A percentile compares a stretch with the other conserved stretches of the same genome.
These are phyloP conservation scores for Arachnopeziza araneosa DNA, from an alignment of 2,329 filamentous ascomycete genomes.

Conservation along the genomic window DNA sequence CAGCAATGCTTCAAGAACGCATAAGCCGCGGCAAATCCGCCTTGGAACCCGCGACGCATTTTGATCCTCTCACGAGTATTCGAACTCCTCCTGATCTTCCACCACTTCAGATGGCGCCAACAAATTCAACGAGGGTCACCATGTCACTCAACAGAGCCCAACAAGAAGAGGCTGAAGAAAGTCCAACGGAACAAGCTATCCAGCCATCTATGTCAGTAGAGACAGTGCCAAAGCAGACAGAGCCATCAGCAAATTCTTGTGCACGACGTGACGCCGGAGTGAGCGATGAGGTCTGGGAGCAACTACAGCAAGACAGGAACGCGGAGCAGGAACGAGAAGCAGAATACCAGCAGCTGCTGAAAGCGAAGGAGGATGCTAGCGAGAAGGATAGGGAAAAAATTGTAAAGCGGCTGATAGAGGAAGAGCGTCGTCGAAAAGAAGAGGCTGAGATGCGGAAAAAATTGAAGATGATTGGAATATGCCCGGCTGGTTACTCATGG, in stretches of 20 bases:
- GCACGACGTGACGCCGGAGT: constrained; percentile 49
- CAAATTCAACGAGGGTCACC: not conserved
- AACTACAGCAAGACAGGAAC: constrained; percentile 47
- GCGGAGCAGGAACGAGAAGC: constrained; percentile 19
- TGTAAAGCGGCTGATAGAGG: constrained; percentile 34
- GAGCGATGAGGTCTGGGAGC: constrained; percentile 54
- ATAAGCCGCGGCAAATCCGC: not conserved
- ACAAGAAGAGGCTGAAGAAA: constrained; percentile 9
- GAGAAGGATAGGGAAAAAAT: constrained; percentile 26
- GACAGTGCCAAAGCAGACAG: not conserved
- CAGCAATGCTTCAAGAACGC: constrained; percentile 21
- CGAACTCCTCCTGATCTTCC: not conserved
- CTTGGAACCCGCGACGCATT: not conserved
- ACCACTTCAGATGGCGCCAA: not conserved
- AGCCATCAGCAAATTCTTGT: not conserved
- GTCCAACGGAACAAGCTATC: not conserved
- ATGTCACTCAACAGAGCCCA: not conserved
- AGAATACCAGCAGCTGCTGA: constrained; percentile 1
- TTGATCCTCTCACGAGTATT: not conserved
- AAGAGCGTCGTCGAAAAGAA: constrained; percentile 35
- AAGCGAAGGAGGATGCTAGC: constrained; percentile 24
- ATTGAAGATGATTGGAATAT: constrained; percentile 48
- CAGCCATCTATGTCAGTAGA: not conserved
- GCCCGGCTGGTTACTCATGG: constrained; percentile 55
- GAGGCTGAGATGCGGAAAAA: constrained; percentile 40